Evolutionary conservation across 805 yeast genomes (phyloP).

Genomic region (Nakazawaea populi): DNA sequence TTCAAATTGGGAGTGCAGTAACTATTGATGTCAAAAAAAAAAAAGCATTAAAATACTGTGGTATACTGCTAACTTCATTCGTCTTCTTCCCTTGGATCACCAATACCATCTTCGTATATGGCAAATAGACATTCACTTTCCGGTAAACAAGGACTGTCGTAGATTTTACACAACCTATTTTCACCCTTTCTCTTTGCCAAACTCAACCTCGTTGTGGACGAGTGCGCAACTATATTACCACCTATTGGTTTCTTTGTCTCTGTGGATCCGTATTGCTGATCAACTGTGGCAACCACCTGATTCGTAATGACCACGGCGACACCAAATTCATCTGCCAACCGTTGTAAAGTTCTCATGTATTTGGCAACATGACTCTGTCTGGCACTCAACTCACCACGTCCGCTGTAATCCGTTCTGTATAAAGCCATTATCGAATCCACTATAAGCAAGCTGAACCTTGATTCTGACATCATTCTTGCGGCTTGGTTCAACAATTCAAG

Average conservation of each 20-base stretch:
- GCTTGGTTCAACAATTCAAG: slow-evolving; percentile 81
- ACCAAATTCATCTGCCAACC: slow-evolving; percentile 96
- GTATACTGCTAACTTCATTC: slow-evolving; percentile 16
- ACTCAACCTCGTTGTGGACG: slow-evolving; percentile 88
- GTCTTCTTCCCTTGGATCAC: slow-evolving; percentile 87
- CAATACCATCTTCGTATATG: slow-evolving; percentile 93
- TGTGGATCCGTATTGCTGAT: slow-evolving; percentile 57
- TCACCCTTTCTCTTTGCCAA: slow-evolving; percentile 89
- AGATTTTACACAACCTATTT: slow-evolving; percentile 88
- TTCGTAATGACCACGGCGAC: slow-evolving; percentile 94
- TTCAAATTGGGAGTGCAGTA: not conserved
- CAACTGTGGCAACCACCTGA: slow-evolving; percentile 98
- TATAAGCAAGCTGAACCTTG: slow-evolving; percentile 81
- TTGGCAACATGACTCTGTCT: slow-evolving; percentile 92
- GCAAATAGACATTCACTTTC: slow-evolving; percentile 95
- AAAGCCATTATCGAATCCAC: slow-evolving; percentile 98
- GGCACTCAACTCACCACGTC: slow-evolving; percentile 93
- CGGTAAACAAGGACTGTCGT: slow-evolving; percentile 95
- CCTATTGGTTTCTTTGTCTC: slow-evolving; percentile 99
- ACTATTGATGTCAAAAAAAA: not conserved
- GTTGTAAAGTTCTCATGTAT: slow-evolving; percentile 84
- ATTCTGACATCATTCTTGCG: slow-evolving; percentile 93
- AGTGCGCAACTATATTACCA: slow-evolving; percentile 95
- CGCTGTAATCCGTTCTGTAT: slow-evolving; percentile 90
- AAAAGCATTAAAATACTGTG: not conserved